Base-by-base conservation (phyloP, 192 early-diverging fungal genomes). In the Lobosporangium transversale region DNA sequence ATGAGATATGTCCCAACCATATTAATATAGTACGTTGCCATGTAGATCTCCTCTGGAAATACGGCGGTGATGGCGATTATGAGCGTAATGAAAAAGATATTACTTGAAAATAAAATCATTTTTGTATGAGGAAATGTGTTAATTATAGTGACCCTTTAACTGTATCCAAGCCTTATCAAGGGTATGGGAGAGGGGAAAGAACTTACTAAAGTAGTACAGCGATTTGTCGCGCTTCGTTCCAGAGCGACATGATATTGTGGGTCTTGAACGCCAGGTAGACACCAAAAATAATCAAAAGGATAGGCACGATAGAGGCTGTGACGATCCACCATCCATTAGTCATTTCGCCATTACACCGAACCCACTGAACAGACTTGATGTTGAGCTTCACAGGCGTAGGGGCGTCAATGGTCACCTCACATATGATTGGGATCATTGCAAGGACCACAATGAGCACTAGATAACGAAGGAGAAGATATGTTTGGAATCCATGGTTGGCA, bases 161-260 rank as follows among this genome's bases (percentile, higher is more conserved):
- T 51, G 21, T 17, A 14, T 48, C 3, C 24, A 18, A 30, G 18
- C 24, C 18, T 32, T 17, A 0, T 21, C 21, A 40, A 51, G 21
- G 2, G 1, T 11, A 56, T 20, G 29, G 33, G 52, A 36, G 35
- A 63, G 24, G 18, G 3, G 42, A 58, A 56, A 53, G n/a, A 43
- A 58, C 69, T 58, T 71, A 71, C 69, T 73, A 73, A 8, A 73
- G 17, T 2, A 53, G 44, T 43, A 63, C 36, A 0, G 70, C 54
- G 2, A 73, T 73, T 23, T 50, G 30, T 5, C 70, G 33, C 14
- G 70, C 62, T 31, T 73, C 70, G 48, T 73, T 73, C 70, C 70
- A 73, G 3, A 73, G 49, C 17, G 30, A 43, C 2, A 33, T 36
- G 12, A 73, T 62, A 45, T 73, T 73, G 15, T 62, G 33, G 3